phyloP scores from a whole-genome alignment of 352 stramenopile species.

The Pythium aristosporum region DNA sequence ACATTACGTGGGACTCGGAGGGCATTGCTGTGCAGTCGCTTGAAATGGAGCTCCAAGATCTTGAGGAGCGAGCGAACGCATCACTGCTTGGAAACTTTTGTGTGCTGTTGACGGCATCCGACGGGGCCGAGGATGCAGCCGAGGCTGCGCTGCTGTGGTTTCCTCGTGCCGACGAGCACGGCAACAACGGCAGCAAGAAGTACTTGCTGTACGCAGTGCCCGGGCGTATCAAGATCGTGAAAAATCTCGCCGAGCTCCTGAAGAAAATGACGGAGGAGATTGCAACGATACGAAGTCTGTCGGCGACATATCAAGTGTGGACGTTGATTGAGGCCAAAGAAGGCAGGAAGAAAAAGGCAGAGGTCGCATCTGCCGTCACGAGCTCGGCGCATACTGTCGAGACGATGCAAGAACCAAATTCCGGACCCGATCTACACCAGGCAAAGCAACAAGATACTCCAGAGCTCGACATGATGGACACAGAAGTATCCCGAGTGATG shows the following conservation, averaged over 20 bases:
- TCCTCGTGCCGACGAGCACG: conserved; percentile 14
- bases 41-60: conserved; percentile 59
- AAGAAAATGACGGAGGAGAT: conserved; percentile 59
- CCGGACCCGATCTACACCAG: background rate
- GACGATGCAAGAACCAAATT: background rate
- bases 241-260: conserved; percentile 42
- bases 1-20: conserved; percentile 64
- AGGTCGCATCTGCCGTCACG: background rate
- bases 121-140: background rate
- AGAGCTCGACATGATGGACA: background rate
- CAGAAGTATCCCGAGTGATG: background rate
- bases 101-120: conserved; percentile 30
- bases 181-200: conserved; percentile 14
- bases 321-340: conserved; percentile 23
- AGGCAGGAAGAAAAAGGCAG: background rate
- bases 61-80: conserved; percentile 36
- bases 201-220: conserved; percentile 63
- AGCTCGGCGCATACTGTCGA: background rate
- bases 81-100: conserved; percentile 30
- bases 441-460: background rate
- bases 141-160: conserved; percentile 48
- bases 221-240: conserved; percentile 66
- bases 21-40: conserved; percentile 44
- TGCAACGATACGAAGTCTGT: conserved; percentile 17
- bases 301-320: conserved; percentile 45